Conservation (phyloP, 805 yeast species). For the Wickerhamiella vanderwaltii region DNA sequence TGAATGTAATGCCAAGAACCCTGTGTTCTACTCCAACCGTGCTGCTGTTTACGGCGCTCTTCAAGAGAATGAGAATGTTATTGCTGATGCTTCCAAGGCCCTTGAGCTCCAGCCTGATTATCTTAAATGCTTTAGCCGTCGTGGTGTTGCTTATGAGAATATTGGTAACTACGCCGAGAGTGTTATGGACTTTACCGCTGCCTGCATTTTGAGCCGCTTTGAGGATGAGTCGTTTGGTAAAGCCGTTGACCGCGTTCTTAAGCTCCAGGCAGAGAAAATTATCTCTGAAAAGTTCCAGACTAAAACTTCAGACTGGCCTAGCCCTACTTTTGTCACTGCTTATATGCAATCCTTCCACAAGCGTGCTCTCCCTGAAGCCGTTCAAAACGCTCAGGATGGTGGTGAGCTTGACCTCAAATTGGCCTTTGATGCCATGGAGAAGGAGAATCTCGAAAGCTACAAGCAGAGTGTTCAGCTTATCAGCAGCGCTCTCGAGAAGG, state of each 20-base stretch:
- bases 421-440: conserved; percentile 46
- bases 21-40: conserved; percentile 86
- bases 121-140: conserved; percentile 80
- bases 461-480: conserved; percentile 45
- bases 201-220: conserved; percentile 75
- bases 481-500: conserved; percentile 24
- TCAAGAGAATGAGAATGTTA: conserved; percentile 67
- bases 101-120: conserved; percentile 79
- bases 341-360: conserved; percentile 75
- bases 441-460: conserved; percentile 42
- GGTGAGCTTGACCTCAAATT: conserved; percentile 54
- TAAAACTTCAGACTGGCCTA: conserved; percentile 47
- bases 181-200: conserved; percentile 80
- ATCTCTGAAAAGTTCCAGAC: conserved; percentile 39
- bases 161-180: conserved; percentile 71
- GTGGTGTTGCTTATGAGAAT: conserved; percentile 85
- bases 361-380: conserved; percentile 39
- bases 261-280: conserved; percentile 60
- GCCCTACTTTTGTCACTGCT: conserved; percentile 57
- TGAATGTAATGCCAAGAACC: conserved; percentile 53
- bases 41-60: conserved; percentile 90
- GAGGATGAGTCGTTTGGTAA: conserved; percentile 65
- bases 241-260: conserved; percentile 76
- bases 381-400: conserved; percentile 37
- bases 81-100: conserved; percentile 80